Evolutionary conservation across 371 early-diverging fungal species (phyloP).

Genomic region (Lichtheimia hyalospora): DNA sequence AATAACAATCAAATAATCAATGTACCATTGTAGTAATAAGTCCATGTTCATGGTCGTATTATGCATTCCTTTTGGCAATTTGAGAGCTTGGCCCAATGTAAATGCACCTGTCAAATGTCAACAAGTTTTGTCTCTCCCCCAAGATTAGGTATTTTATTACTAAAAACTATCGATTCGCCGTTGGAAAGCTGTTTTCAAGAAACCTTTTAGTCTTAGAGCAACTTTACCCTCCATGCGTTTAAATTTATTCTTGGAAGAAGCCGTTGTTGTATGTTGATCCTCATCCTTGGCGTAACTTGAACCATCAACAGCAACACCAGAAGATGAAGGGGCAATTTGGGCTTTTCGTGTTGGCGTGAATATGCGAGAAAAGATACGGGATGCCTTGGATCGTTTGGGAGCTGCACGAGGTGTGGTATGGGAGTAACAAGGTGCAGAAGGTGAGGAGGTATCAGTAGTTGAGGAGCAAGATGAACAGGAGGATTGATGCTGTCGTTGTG

Average conservation of each 20-base stretch:
- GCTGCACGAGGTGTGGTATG: neutral
- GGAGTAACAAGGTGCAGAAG: neutral
- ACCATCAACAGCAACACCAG: neutral
- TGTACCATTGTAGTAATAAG: too few species aligned
- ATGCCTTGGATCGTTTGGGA: conserved; percentile 6
- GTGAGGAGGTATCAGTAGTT: neutral
- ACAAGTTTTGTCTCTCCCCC: too few species aligned
- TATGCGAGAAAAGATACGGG: conserved; percentile 5
- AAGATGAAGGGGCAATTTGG: conserved; percentile 11
- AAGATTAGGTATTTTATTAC: too few species aligned
- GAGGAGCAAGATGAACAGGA: neutral
- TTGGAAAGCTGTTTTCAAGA: conserved; percentile 22
- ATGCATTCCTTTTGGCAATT: too few species aligned
- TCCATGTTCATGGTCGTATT: too few species aligned
- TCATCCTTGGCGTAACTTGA: neutral
- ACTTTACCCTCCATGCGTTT: conserved; percentile 15
- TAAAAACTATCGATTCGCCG: conserved; percentile 7
- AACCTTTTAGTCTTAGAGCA: conserved; percentile 13
- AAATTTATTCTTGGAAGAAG: conserved; percentile 13
- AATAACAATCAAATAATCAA: too few species aligned
- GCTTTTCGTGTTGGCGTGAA: conserved; percentile 8
- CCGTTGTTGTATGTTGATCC: conserved; percentile 1
- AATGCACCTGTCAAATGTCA: too few species aligned
- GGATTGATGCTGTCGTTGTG: neutral
- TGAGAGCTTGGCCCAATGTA: too few species aligned